These are phyloP conservation scores for Penicillium paneum DNA, from an alignment of 2,329 filamentous ascomycete genomes.

Conservation along the genomic window DNA sequence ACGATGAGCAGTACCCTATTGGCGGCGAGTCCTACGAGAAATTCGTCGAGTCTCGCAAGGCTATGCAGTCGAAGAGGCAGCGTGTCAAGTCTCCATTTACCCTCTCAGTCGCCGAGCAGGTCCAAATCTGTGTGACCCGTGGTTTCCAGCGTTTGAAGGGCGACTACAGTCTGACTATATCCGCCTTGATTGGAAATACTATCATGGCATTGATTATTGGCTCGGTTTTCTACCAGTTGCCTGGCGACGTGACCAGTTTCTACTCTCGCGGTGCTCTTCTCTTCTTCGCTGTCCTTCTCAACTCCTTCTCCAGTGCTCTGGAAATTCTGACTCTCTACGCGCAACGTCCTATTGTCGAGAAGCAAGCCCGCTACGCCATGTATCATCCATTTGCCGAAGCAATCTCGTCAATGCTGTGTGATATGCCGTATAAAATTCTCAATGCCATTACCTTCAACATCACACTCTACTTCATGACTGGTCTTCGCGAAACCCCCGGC, in stretches of 20 bases:
- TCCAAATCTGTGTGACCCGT: slow-evolving; percentile 75
- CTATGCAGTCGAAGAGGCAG: slow-evolving; percentile 45
- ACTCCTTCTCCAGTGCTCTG: slow-evolving; percentile 75
- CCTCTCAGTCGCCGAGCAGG: slow-evolving; percentile 70
- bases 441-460: slow-evolving; percentile 76
- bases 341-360: slow-evolving; percentile 23
- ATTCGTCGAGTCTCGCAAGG: slow-evolving; percentile 42
- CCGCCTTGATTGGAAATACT: slow-evolving; percentile 65
- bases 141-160: slow-evolving; percentile 73
- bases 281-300: slow-evolving; percentile 85
- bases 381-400: slow-evolving; percentile 24
- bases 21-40: slow-evolving; percentile 41
- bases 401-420: slow-evolving; percentile 19
- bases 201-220: slow-evolving; percentile 74
- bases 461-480: slow-evolving; percentile 81
- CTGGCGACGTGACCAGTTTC: slow-evolving; percentile 65
- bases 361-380: slow-evolving; percentile 28
- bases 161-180: slow-evolving; percentile 71
- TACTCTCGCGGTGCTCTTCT: slow-evolving; percentile 74
- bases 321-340: slow-evolving; percentile 46
- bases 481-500: slow-evolving; percentile 68
- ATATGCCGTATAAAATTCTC: slow-evolving; percentile 71
- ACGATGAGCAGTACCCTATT: slow-evolving; percentile 43
- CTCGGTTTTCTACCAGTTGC: slow-evolving; percentile 76
- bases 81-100: slow-evolving; percentile 77